Conservation (phyloP, 2,329 filamentous ascomycete genomes). For the Verticillium dahliae region DNA sequence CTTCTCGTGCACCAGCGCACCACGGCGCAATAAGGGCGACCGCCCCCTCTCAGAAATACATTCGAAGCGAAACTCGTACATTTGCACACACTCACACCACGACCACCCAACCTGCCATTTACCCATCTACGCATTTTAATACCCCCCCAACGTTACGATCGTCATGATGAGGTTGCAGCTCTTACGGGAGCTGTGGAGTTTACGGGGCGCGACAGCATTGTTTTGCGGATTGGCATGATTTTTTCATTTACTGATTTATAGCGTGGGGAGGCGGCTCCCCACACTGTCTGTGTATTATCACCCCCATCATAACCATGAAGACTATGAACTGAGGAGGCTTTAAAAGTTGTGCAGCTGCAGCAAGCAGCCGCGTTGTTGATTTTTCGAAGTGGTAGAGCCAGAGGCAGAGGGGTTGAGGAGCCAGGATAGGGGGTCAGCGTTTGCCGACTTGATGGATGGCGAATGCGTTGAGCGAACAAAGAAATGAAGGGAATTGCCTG, state of each 20-base stretch:
- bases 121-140: constrained; percentile 1
- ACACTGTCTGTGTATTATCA: background rate
- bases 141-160: background rate
- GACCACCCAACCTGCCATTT: background rate
- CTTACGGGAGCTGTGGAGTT: background rate
- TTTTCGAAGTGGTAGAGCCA: background rate
- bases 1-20: constrained; percentile 36
- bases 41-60: too few relatives aligned
- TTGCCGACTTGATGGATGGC: background rate
- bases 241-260: background rate
- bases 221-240: background rate
- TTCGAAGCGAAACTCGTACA: background rate
- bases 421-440: background rate
- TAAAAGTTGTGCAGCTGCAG: background rate
- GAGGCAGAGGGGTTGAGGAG: background rate
- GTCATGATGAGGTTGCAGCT: background rate
- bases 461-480: background rate
- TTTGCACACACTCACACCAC: background rate
- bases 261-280: background rate
- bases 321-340: background rate
- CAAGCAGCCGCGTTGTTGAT: background rate
- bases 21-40: constrained; percentile 6
- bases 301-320: background rate
- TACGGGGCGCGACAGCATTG: background rate
- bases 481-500: background rate